Conservation (phyloP, 164 flowering plant species). For the Hamamelis virginiana region DNA sequence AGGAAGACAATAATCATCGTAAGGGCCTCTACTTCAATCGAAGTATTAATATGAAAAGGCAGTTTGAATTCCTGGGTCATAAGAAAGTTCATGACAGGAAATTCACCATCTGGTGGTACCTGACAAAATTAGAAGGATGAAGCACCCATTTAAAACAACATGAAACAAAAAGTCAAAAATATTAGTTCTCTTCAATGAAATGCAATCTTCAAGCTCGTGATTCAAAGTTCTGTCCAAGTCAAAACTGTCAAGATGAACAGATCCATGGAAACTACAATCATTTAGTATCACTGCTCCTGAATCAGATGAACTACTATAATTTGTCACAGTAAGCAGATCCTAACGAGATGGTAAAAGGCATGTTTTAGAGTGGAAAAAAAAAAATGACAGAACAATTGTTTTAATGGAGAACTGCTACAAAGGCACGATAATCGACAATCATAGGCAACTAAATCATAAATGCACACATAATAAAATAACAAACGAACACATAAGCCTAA, state of each 20-base stretch:
- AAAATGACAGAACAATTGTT: too few relatives aligned
- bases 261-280: slow-evolving; percentile 97
- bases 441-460: too few relatives aligned
- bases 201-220: slow-evolving; percentile 7
- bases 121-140: slow-evolving; percentile 19
- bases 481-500: too few relatives aligned
- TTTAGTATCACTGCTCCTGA: slow-evolving; percentile 81
- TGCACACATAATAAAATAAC: too few relatives aligned
- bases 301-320: slow-evolving; percentile 75
- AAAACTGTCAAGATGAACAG: slow-evolving; percentile 94
- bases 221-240: slow-evolving; percentile 81
- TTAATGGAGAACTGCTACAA: too few relatives aligned
- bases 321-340: slow-evolving; percentile 33
- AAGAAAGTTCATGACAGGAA: slow-evolving; percentile 96
- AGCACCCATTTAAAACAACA: not conserved
- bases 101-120: slow-evolving; percentile 98
- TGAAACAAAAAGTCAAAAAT: not conserved
- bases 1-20: slow-evolving; percentile 42
- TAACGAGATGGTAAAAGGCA: too few relatives aligned
- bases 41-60: slow-evolving; percentile 77
- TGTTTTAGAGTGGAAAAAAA: too few relatives aligned
- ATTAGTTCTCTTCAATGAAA: not conserved
- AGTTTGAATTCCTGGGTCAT: slow-evolving; percentile 97
- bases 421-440: too few relatives aligned
- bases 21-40: slow-evolving; percentile 85